Evolutionary conservation across 768 basidiomycete genomes (phyloP).

Genomic region (Tylopilus balloui): DNA sequence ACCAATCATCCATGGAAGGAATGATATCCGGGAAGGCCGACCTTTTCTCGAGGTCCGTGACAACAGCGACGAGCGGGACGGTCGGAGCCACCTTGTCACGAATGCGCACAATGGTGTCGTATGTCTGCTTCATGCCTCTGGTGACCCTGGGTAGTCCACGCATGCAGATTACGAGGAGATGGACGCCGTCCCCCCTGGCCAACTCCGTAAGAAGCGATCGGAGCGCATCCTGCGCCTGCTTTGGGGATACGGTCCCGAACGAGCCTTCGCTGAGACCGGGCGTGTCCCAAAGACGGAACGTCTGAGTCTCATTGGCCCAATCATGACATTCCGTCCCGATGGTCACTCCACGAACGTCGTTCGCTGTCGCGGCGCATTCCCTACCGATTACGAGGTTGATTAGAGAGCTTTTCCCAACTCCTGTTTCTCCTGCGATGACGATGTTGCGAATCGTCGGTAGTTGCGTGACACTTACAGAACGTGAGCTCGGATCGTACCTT

Average conservation of each 20-base stretch:
- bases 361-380: slow-evolving; percentile 20
- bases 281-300: slow-evolving; percentile 31
- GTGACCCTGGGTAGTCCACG: slow-evolving; percentile 25
- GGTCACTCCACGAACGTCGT: slow-evolving; percentile 24
- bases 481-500: slow-evolving; percentile 5
- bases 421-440: slow-evolving; percentile 27
- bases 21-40: slow-evolving; percentile 14
- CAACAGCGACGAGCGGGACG: slow-evolving; percentile 23
- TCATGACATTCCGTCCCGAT: slow-evolving; percentile 17
- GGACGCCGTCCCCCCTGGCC: slow-evolving; percentile 15
- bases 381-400: slow-evolving; percentile 27
- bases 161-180: slow-evolving; percentile 27
- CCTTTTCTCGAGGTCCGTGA: slow-evolving; percentile 34
- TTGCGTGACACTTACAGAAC: background rate
- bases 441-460: slow-evolving; percentile 25
- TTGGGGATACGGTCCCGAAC: slow-evolving; percentile 21
- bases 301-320: slow-evolving; percentile 12
- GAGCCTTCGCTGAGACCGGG: slow-evolving; percentile 30
- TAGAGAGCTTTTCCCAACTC: slow-evolving; percentile 30
- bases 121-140: slow-evolving; percentile 27
- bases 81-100: slow-evolving; percentile 17
- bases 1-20: slow-evolving; percentile 37
- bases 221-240: slow-evolving; percentile 23
- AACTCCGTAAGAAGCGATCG: slow-evolving; percentile 26
- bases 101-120: slow-evolving; percentile 19